Evolutionary conservation across 2,329 filamentous ascomycete genomes (phyloP), one percentile per base, ranked within the genome.

Genomic region (Penicillium digitatum): DNA sequence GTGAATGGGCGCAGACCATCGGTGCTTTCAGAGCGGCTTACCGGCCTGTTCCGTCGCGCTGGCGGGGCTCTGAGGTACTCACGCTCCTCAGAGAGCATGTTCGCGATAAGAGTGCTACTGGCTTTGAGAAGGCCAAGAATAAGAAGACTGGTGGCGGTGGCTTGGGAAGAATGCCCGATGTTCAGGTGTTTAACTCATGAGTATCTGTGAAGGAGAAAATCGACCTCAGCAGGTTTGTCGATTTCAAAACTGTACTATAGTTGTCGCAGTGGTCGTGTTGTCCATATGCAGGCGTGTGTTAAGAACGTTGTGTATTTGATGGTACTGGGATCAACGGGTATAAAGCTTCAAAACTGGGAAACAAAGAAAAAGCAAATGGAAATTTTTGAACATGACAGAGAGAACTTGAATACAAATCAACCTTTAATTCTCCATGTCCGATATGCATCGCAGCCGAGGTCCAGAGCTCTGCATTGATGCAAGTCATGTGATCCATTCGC

Each of bases 1-100:
- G 92, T 59, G 94, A 99, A 78, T 99, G 94, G 94, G 90, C 90
- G 59, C 93, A 97, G 81, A 99, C 94, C 0, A 82, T 96, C 5
- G 94, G 94, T 31, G 92, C 90, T 22, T 96, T 96, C 75, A 93
- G 89, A 80, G 90, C 93, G 29, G 90, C 92, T 34, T 96, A 96
- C 76, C 81, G 93, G 52, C 93, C 93, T 37, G 92, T 97, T 55
- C 94, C 94, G 12, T 76, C 78, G 65, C 82, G 93, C 60, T 99
- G 94, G 94, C 84, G 81, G 74, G 85, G 87, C 59, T 95, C 89
- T 62, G 87, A 92, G 77, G 84, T 96, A 51, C 76, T 99, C 66
- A 73, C 72, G 26, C 76, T 94, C 79, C 72, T 99, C 72, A 81
- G 93, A 70, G 79, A 82, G 65, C 94, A 99, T 78, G 94, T 97